Evolutionary conservation across 768 basidiomycete species (phyloP).

Genomic region (Tulasnella sp.): DNA sequence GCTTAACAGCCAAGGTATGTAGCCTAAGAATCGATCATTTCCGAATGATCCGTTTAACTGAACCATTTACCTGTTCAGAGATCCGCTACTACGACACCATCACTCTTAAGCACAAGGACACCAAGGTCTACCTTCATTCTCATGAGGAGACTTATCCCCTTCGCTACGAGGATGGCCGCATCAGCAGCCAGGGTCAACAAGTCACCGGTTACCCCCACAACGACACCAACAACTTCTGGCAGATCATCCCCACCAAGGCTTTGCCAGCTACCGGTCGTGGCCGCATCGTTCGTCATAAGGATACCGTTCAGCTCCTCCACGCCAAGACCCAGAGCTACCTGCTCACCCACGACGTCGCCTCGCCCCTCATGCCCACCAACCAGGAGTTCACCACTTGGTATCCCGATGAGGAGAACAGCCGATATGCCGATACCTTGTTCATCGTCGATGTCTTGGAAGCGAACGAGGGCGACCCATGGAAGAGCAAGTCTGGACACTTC

Average conservation of each 20-base stretch:
- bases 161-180: conserved; percentile 92
- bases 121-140: conserved; percentile 92
- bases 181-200: conserved; percentile 96
- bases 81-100: conserved; percentile 91
- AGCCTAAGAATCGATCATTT: conserved; percentile 35
- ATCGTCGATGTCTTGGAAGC: conserved; percentile 71
- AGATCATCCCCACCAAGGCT: conserved; percentile 91
- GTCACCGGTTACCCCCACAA: conserved; percentile 95
- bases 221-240: conserved; percentile 95
- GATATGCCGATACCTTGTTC: conserved; percentile 91
- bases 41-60: conserved; percentile 5
- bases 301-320: conserved; percentile 87
- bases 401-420: conserved; percentile 72
- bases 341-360: conserved; percentile 96
- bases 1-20: conserved; percentile 82
- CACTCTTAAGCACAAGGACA: conserved; percentile 87
- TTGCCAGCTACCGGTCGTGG: conserved; percentile 93
- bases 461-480: conserved; percentile 80
- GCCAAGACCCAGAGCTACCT: conserved; percentile 80
- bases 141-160: conserved; percentile 90
- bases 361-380: conserved; percentile 95
- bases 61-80: conserved; percentile 55
- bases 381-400: conserved; percentile 93
- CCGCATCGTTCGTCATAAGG: conserved; percentile 86
- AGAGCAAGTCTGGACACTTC: conserved; percentile 93